Conservation (phyloP, 768 basidiomycete species). For the Rhizopogon sp. region DNA sequence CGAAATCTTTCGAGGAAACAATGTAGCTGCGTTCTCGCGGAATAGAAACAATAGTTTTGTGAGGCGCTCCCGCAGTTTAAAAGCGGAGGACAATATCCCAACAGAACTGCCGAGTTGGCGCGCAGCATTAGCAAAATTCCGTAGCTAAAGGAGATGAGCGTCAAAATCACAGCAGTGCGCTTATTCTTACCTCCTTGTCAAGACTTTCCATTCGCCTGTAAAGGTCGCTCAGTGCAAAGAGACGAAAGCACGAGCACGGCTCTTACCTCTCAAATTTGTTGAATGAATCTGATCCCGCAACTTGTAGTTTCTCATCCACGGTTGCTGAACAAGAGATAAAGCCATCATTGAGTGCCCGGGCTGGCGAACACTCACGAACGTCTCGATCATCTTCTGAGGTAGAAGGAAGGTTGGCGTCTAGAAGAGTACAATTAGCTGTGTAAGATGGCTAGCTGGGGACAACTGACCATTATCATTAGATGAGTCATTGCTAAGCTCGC, state of each 20-base stretch:
- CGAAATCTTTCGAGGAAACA: constrained; percentile 46
- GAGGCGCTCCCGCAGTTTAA: constrained; percentile 45
- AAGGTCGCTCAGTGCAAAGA: constrained; percentile 1
- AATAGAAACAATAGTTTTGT: constrained; percentile 47
- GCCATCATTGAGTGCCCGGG: constrained; percentile 1
- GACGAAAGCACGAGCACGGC: neutral
- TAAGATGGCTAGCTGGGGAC: neutral
- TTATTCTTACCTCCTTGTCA: constrained; percentile 38
- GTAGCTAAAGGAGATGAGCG: constrained; percentile 30
- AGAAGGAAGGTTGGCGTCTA: constrained; percentile 28
- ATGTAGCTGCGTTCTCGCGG: constrained; percentile 50
- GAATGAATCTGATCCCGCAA: constrained; percentile 46
- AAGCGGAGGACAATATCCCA: constrained; percentile 51
- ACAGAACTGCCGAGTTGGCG: constrained; percentile 53
- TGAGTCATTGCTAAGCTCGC: constrained; percentile 38
- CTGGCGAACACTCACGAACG: constrained; percentile 32
- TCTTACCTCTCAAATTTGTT: constrained; percentile 42
- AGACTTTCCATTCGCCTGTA: constrained; percentile 41
- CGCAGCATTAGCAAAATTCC: constrained; percentile 51
- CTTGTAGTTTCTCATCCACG: constrained; percentile 46
- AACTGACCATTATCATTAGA: constrained; percentile 29
- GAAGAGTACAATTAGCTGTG: constrained; percentile 4
- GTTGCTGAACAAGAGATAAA: constrained; percentile 28
- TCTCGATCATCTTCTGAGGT: constrained; percentile 38
- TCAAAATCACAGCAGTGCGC: neutral